Evolutionary conservation across 1,284 basidiomycete genomes (phyloP), one percentile per base, ranked within the genome.

Genomic region (Xanthoconium separans): DNA sequence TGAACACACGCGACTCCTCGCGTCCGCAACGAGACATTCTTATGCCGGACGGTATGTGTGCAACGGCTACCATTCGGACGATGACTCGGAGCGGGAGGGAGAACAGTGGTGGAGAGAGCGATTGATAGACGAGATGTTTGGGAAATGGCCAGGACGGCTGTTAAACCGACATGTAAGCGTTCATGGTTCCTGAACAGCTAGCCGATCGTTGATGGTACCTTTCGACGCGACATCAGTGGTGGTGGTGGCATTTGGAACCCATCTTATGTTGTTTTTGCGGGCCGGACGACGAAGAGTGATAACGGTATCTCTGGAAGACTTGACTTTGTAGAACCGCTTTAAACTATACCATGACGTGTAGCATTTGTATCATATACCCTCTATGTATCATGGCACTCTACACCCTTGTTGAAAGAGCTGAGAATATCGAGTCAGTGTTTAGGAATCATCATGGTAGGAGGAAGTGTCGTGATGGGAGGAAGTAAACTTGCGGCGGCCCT

Each of bases 381-480:
- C 52, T 56, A 53, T 54, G 44, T 37, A 51, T 55, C 37, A 48
- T 40, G 43, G 47, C 47, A 46, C 29, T 53, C 41, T 48, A 47
- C 9, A 16, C 22, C 51, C 54, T 48, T 44, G 49, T 54, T 57
- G 47, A 55, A 57, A 47, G 49, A 49, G 44, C 47, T 10, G 18
- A 40, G 24, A n/a, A 15, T 33, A 29, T 53, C 11, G 16, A 11
- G 10, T 68, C 51, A 68, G 16, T 56, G 55, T 46, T 65, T 65
- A 8, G 83, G 85, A 67, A 88, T 77, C 89, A 92, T 97, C 89
- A 92, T 97, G 10, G 92, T 92, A 2, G 89, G 89, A 7, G 94
- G 95, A 24, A 96, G 79, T 16, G 90, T 92, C 27, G 85, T 89
- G 64, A 95, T 80, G 12, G 88, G 78, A 13, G 94, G 91, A 13